Percentiles rank a stretch among this genome's conserved stretches.
Conservation (phyloP, 495 filamentous ascomycete genomes). For the Trichoderma erinaceum region DNA sequence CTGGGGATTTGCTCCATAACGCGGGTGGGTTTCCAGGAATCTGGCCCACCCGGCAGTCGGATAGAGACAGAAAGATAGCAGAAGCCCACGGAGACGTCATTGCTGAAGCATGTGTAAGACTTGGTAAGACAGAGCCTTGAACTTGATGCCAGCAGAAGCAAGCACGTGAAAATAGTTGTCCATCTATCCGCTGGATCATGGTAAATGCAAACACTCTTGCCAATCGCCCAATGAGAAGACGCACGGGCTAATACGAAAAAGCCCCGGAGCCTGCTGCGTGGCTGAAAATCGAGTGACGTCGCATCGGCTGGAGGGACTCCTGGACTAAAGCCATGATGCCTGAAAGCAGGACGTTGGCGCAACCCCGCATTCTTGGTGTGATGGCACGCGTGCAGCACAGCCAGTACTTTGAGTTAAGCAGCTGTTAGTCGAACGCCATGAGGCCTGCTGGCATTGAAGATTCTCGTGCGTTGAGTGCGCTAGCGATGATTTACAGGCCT, state of each 20-base stretch:
- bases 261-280: slow-evolving; percentile 1
- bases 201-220: neutral
- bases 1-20: neutral
- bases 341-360: slow-evolving; percentile 1
- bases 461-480: too few relatives aligned
- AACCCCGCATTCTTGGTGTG: slow-evolving; percentile 3
- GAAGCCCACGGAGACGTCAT: slow-evolving; percentile 1
- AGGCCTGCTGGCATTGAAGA: too few relatives aligned
- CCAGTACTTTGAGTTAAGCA: neutral
- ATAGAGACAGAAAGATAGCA: neutral
- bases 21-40: neutral
- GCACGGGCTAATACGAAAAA: slow-evolving; percentile 3
- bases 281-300: slow-evolving; percentile 11
- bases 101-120: slow-evolving; percentile 2
- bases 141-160: neutral
- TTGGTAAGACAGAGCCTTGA: neutral
- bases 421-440: neutral
- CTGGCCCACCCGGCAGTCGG: slow-evolving; percentile 10
- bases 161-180: neutral
- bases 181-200: neutral
- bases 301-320: slow-evolving; percentile 1
- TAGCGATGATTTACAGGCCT: too few relatives aligned
- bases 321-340: neutral
- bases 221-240: neutral
- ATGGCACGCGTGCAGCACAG: neutral